phyloP scores from a whole-genome alignment of 1,284 basidiomycete genomes.

The Leccinum fallax region DNA sequence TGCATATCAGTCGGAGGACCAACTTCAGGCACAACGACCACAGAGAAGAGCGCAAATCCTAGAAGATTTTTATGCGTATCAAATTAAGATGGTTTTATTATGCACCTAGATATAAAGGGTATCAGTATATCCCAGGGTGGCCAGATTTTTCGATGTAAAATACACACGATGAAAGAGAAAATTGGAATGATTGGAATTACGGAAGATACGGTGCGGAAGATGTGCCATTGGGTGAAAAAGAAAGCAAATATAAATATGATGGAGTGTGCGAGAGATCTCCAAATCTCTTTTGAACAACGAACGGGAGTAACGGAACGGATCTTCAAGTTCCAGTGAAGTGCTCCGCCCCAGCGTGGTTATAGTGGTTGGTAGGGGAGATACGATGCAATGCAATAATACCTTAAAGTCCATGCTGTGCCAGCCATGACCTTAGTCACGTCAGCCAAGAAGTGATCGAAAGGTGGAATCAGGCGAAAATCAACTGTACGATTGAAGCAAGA shows the following conservation, averaged over 20 bases:
- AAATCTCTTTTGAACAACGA: constrained; percentile 17
- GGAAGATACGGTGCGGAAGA: constrained; percentile 17
- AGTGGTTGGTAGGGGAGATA: constrained; percentile 10
- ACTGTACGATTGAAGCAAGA: constrained; percentile 4
- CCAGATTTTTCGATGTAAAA: constrained; percentile 19
- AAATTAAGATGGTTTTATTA: constrained; percentile 21
- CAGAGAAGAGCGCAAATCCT: not conserved
- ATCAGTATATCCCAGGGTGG: constrained; percentile 18
- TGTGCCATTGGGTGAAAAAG: constrained; percentile 10
- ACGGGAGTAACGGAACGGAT: constrained; percentile 18
- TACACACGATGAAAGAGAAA: constrained; percentile 19
- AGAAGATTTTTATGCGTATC: constrained; percentile 9
- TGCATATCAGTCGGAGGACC: not conserved
- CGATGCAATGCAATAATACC: constrained; percentile 32
- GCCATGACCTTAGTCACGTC: constrained; percentile 15
- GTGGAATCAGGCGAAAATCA: constrained; percentile 10
- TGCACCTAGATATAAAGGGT: constrained; percentile 15
- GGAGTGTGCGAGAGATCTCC: constrained; percentile 13
- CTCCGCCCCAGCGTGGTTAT: constrained; percentile 16
- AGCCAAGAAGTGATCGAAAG: constrained; percentile 15
- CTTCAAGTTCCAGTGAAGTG: constrained; percentile 34
- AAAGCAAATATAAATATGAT: not conserved
- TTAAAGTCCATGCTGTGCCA: constrained; percentile 21
- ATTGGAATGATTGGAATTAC: constrained; percentile 2
- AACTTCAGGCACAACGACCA: not conserved